These are phyloP conservation scores for Oropetium thomaeum DNA, from an alignment of 176 grass and related monocot genomes.

Conservation along the genomic window DNA sequence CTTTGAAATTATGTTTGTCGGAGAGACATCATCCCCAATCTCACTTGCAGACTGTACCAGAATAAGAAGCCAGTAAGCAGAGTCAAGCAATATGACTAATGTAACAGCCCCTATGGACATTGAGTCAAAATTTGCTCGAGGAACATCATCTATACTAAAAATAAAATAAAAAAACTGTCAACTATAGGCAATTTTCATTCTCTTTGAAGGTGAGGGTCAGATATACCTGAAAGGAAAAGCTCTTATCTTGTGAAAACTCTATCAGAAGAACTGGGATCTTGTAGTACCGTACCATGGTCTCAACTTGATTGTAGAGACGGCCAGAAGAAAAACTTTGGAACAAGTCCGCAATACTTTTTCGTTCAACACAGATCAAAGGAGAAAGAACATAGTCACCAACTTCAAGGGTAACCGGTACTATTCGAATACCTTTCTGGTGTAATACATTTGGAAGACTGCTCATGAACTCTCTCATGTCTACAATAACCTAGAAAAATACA, in stretches of 20 bases:
- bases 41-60: slow-evolving; percentile 71
- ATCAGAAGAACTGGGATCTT: slow-evolving; percentile 95
- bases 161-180: not conserved
- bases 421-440: slow-evolving; percentile 85
- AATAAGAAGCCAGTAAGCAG: slow-evolving; percentile 32
- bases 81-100: not conserved
- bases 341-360: slow-evolving; percentile 90
- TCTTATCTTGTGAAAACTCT: slow-evolving; percentile 95
- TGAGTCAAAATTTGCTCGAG: not conserved
- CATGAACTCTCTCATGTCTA: slow-evolving; percentile 98
- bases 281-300: slow-evolving; percentile 93
- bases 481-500: slow-evolving; percentile 72
- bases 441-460: slow-evolving; percentile 96
- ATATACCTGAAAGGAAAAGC: slow-evolving; percentile 98
- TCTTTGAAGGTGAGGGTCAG: not conserved
- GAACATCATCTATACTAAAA: not conserved
- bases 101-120: not conserved
- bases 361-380: slow-evolving; percentile 89
- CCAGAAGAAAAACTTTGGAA: slow-evolving; percentile 98
- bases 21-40: slow-evolving; percentile 87
- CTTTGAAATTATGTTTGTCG: slow-evolving; percentile 88
- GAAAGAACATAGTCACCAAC: slow-evolving; percentile 97
- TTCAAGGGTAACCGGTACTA: slow-evolving; percentile 86
- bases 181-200: not conserved
- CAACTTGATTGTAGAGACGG: slow-evolving; percentile 85